phyloP scores from a whole-genome alignment of 352 stramenopile species.

The Globisporangium rhizosaccharum region DNA sequence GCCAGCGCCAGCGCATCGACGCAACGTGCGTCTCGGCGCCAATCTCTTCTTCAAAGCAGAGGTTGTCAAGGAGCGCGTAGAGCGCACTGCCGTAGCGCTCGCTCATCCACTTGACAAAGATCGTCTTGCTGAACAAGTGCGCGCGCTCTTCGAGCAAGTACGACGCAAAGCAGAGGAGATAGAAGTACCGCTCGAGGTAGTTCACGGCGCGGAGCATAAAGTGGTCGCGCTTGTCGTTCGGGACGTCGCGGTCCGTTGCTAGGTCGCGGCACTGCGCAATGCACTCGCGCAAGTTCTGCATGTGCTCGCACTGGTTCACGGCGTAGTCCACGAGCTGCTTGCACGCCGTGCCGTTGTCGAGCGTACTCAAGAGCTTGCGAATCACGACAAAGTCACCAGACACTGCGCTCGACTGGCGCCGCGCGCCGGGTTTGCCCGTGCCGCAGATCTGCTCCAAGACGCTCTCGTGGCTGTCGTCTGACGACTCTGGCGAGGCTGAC shows the following conservation, averaged over 20 bases:
- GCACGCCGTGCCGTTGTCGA: constrained; percentile 63
- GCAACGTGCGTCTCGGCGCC: constrained; percentile 71
- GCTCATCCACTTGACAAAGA: constrained; percentile 86
- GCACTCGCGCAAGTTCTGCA: constrained; percentile 83
- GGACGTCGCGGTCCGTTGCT: constrained; percentile 63
- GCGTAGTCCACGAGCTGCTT: constrained; percentile 70
- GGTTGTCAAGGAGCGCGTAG: constrained; percentile 82
- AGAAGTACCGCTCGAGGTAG: constrained; percentile 88
- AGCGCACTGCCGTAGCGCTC: constrained; percentile 73
- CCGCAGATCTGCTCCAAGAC: constrained; percentile 21
- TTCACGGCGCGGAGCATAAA: constrained; percentile 85
- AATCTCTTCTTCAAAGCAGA: constrained; percentile 81
- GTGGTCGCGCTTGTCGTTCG: constrained; percentile 62
- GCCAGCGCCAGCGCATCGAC: constrained; percentile 87
- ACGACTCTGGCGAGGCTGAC: not conserved
- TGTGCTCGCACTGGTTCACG: constrained; percentile 74
- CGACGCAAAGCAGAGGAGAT: constrained; percentile 86
- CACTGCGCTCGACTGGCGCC: constrained; percentile 49
- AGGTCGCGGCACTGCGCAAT: constrained; percentile 77
- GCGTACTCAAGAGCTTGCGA: constrained; percentile 53
- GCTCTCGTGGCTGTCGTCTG: constrained; percentile 9
- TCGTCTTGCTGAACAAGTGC: constrained; percentile 38
- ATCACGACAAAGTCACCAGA: constrained; percentile 70
- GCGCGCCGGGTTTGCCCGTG: constrained; percentile 6
- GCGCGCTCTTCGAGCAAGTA: constrained; percentile 73